Evolutionary conservation across 257 asterid species (phyloP).

Genomic region (Orobanche coerulescens): DNA sequence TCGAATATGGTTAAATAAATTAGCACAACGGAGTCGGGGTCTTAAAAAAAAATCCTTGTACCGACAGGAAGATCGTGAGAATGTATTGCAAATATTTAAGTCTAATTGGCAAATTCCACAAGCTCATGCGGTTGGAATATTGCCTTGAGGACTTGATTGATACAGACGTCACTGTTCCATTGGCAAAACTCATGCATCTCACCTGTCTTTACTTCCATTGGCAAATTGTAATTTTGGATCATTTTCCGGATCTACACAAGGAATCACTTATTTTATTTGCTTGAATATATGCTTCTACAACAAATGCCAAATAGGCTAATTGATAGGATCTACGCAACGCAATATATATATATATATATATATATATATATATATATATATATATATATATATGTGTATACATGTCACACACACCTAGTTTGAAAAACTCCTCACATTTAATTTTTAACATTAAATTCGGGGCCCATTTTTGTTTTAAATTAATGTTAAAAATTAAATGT

Average conservation of each 20-base stretch:
- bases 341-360: too few species aligned
- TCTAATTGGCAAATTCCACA: constrained; percentile 40
- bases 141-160: constrained; percentile 88
- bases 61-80: constrained; percentile 93
- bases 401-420: too few species aligned
- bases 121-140: constrained; percentile 68
- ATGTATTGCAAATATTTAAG: constrained; percentile 47
- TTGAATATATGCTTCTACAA: constrained; percentile 69
- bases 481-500: too few species aligned
- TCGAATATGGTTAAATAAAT: too few species aligned
- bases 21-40: too few species aligned
- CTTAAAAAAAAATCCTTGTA: constrained; percentile 13
- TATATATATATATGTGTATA: too few species aligned
- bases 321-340: constrained; percentile 52
- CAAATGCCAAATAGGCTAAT: constrained; percentile 51
- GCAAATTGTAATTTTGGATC: constrained; percentile 81
- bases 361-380: too few species aligned
- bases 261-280: constrained; percentile 54
- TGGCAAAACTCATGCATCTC: constrained; percentile 39
- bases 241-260: constrained; percentile 42
- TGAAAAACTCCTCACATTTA: too few species aligned
- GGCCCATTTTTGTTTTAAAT: too few species aligned
- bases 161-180: constrained; percentile 60
- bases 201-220: constrained; percentile 72
- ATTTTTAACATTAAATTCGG: too few species aligned